Evolutionary conservation across 345 rosid species (phyloP).

Genomic region (Aquilaria malaccensis): DNA sequence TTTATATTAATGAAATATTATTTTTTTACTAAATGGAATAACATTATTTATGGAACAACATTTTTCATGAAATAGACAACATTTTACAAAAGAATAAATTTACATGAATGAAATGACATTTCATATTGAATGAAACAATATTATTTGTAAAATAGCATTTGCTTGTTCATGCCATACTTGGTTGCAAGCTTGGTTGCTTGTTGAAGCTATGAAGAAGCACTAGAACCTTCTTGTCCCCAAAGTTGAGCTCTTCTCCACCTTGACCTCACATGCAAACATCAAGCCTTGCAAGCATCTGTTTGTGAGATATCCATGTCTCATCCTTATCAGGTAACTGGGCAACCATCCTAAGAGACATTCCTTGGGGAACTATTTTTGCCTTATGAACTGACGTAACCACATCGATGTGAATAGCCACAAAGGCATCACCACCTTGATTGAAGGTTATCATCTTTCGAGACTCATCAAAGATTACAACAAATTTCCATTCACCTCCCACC

Average conservation of each 20-base stretch:
- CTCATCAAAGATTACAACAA: slow-evolving; percentile 76
- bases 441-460: slow-evolving; percentile 65
- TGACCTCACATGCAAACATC: slow-evolving; percentile 92
- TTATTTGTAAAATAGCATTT: slow-evolving; percentile 18
- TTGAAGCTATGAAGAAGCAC: slow-evolving; percentile 77
- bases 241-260: slow-evolving; percentile 82
- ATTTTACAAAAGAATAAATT: no score
- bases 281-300: slow-evolving; percentile 91
- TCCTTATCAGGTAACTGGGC: slow-evolving; percentile 82
- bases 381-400: slow-evolving; percentile 87
- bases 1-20: no score
- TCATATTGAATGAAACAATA: no score
- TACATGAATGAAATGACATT: no score
- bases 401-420: slow-evolving; percentile 76
- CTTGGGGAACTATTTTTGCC: slow-evolving; percentile 87
- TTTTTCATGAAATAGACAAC: no score
- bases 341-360: slow-evolving; percentile 90
- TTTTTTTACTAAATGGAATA: no score
- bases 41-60: no score
- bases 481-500: slow-evolving; percentile 94
- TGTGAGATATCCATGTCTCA: slow-evolving; percentile 56
- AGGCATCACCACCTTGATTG: slow-evolving; percentile 92
- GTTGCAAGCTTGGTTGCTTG: slow-evolving; percentile 78
- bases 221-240: slow-evolving; percentile 85
- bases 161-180: slow-evolving; percentile 83